phyloP scores from a whole-genome alignment of 2,329 filamentous ascomycete genomes.

The Ceratocystis cubensis region DNA sequence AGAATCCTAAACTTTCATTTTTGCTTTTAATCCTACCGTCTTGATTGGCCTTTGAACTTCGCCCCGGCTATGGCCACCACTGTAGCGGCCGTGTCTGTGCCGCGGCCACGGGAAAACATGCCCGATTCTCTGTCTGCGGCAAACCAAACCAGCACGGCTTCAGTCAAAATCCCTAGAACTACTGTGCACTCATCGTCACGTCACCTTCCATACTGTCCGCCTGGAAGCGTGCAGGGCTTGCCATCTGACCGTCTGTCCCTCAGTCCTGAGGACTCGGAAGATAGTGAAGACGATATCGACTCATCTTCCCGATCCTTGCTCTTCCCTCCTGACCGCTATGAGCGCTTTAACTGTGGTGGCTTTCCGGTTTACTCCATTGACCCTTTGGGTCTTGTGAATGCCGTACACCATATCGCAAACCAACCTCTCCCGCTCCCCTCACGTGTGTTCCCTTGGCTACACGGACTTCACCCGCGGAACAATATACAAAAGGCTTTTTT shows the following conservation, averaged over 20 bases:
- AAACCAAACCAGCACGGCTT: background rate
- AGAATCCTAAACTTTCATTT: background rate
- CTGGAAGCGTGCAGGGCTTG: slow-evolving; percentile 9
- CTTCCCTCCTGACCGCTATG: slow-evolving; percentile 57
- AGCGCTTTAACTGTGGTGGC: slow-evolving; percentile 37
- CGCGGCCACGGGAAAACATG: background rate
- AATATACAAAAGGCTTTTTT: slow-evolving; percentile 86
- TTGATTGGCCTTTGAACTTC: background rate
- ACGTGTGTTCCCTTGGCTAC: slow-evolving; percentile 91
- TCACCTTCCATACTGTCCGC: slow-evolving; percentile 19
- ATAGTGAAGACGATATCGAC: slow-evolving; percentile 29
- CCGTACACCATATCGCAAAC: slow-evolving; percentile 61
- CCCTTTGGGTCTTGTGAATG: slow-evolving; percentile 53
- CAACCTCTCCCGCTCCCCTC: slow-evolving; percentile 74
- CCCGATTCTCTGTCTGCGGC: background rate
- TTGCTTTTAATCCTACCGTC: background rate
- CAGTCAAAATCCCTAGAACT: slow-evolving; percentile 15
- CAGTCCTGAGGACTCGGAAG: slow-evolving; percentile 41
- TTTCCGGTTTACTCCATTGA: slow-evolving; percentile 61
- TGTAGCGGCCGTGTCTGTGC: slow-evolving; percentile 10
- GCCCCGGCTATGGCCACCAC: slow-evolving; percentile 14
- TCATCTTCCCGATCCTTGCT: slow-evolving; percentile 51
- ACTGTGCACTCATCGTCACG: slow-evolving; percentile 6
- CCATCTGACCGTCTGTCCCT: slow-evolving; percentile 2
- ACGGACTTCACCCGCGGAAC: slow-evolving; percentile 82